Percentiles rank a stretch among this genome's conserved stretches.
phyloP scores from a whole-genome alignment of 192 early-diverging fungal species.

The Allomyces arbusculus region DNA sequence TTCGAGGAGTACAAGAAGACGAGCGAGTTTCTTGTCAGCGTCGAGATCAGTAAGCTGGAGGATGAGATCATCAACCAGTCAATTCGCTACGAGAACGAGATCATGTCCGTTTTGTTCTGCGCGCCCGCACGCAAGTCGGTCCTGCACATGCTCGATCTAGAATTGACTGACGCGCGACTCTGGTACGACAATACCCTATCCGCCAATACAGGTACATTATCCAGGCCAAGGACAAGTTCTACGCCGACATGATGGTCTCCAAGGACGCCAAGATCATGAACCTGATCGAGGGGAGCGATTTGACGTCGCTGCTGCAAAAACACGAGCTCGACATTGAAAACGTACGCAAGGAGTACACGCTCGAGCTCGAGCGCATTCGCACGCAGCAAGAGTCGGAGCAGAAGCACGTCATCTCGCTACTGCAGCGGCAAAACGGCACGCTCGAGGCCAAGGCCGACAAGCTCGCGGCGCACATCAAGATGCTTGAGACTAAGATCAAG shows the following conservation, averaged over 20 bases:
- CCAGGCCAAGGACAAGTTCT: constrained; percentile 45
- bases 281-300: constrained; percentile 33
- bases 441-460: constrained; percentile 39
- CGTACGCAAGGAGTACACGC: constrained; percentile 30
- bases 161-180: neutral
- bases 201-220: constrained; percentile 17
- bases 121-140: neutral
- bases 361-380: constrained; percentile 37
- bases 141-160: neutral
- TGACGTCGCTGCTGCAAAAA: constrained; percentile 38
- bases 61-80: constrained; percentile 32
- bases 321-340: constrained; percentile 41
- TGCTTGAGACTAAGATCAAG: constrained; percentile 25
- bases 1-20: constrained; percentile 38
- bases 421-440: constrained; percentile 34
- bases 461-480: constrained; percentile 32
- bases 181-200: neutral
- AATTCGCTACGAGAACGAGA: constrained; percentile 34
- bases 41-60: constrained; percentile 32
- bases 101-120: constrained; percentile 11
- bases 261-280: constrained; percentile 48
- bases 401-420: constrained; percentile 28
- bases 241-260: constrained; percentile 40
- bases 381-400: constrained; percentile 36
- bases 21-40: constrained; percentile 30